phyloP scores from a whole-genome alignment of 2,329 filamentous ascomycete genomes.

The Sphaerulina musiva region DNA sequence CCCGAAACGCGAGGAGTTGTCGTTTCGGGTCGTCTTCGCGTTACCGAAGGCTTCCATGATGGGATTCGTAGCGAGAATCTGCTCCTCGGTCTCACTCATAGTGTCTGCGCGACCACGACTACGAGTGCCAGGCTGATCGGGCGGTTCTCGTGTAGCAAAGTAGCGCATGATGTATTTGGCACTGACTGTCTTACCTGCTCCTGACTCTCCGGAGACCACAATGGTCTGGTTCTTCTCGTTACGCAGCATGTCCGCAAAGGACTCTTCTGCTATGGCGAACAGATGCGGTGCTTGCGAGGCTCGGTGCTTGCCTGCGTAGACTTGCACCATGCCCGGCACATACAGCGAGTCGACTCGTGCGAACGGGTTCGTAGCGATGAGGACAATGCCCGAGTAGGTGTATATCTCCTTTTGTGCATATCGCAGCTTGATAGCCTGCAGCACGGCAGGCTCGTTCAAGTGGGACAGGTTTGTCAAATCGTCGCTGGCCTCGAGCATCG shows the following conservation, averaged over 20 bases:
- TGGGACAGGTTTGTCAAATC: conserved; percentile 96
- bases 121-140: conserved; percentile 74
- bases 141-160: conserved; percentile 93
- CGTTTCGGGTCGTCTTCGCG: conserved; percentile 98
- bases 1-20: conserved; percentile 97
- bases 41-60: conserved; percentile 99
- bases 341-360: conserved; percentile 96
- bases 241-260: conserved; percentile 96
- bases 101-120: conserved; percentile 65
- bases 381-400: conserved; percentile 96
- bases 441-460: conserved; percentile 93
- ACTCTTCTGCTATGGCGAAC: conserved; percentile 97
- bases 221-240: conserved; percentile 96
- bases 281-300: conserved; percentile 95
- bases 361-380: conserved; percentile 98
- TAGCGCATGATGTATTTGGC: conserved; percentile 99
- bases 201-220: conserved; percentile 97
- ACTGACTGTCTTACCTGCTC: conserved; percentile 97
- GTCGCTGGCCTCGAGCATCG: conserved; percentile 97
- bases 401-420: conserved; percentile 99
- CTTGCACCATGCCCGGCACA: conserved; percentile 98
- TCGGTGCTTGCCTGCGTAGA: conserved; percentile 94
- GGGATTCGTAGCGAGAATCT: conserved; percentile 94
- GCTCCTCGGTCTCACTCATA: conserved; percentile 98
- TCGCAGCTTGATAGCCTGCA: conserved; percentile 94